Percentiles rank a stretch among this genome's conserved stretches.
These are phyloP conservation scores for Melanopsichium pennsylvanicum DNA, from an alignment of 1,284 basidiomycete genomes.

Conservation along the genomic window DNA sequence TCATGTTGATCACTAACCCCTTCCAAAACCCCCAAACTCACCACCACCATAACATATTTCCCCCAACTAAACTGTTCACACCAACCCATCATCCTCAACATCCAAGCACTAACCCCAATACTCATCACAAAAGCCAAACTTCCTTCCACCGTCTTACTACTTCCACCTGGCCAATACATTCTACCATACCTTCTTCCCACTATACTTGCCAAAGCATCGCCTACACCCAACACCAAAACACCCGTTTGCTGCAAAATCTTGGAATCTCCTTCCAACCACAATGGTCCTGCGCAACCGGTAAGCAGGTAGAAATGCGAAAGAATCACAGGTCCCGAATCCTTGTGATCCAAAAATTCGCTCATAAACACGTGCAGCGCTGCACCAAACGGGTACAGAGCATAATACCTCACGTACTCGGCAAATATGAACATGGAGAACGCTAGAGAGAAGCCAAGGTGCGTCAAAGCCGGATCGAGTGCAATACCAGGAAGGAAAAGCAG, in stretches of 20 bases:
- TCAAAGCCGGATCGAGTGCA: conserved; percentile 91
- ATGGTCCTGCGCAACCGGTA: conserved; percentile 87
- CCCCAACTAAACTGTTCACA: conserved; percentile 42
- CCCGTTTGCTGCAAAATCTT: conserved; percentile 77
- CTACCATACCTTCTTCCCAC: conserved; percentile 84
- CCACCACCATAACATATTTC: conserved; percentile 36
- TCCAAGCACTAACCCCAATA: conserved; percentile 75
- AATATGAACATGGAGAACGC: conserved; percentile 64
- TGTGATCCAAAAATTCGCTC: conserved; percentile 90
- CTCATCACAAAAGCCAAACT: conserved; percentile 81
- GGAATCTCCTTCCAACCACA: conserved; percentile 83
- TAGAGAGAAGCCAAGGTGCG: conserved; percentile 89
- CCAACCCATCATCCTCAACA: conserved; percentile 75
- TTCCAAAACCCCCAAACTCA: conserved; percentile 56
- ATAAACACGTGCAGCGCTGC: conserved; percentile 94
- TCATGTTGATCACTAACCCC: conserved; percentile 64
- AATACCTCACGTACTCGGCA: conserved; percentile 74
- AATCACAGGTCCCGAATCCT: conserved; percentile 95
- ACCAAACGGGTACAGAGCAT: conserved; percentile 95
- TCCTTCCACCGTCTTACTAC: conserved; percentile 90
- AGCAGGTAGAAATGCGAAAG: conserved; percentile 96
- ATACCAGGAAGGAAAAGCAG: conserved; percentile 95
- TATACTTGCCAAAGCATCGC: conserved; percentile 92
- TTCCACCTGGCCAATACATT: conserved; percentile 79
- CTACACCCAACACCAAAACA: conserved; percentile 86